Percentiles rank a stretch among this genome's conserved stretches.
Evolutionary conservation across 139 green algal genomes (phyloP).

Genomic region (Edaphochlamys debaryana): DNA sequence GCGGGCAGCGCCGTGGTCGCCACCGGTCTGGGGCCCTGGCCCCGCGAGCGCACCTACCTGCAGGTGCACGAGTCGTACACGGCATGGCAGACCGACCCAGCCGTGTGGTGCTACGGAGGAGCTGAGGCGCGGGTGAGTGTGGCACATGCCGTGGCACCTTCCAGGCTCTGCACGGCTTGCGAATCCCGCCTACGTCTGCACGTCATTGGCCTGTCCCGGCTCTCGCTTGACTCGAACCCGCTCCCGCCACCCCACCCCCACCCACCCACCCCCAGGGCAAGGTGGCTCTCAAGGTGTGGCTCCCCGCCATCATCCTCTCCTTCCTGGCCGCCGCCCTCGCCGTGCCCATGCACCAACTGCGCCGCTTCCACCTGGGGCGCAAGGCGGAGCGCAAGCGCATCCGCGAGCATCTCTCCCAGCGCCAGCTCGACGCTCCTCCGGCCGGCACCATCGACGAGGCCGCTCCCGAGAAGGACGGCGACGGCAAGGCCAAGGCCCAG

Average conservation of each 20-base stretch:
- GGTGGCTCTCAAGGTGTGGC: no score
- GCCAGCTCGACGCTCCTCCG: no score
- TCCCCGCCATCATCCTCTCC: no score
- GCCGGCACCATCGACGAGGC: no score
- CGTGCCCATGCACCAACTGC: no score
- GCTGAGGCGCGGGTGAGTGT: neutral
- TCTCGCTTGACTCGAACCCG: neutral
- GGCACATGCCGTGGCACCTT: no score
- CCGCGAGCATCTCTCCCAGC: neutral
- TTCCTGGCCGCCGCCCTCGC: no score
- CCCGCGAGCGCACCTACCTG: neutral
- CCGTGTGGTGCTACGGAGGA: neutral
- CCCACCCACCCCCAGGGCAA: no score
- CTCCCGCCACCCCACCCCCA: neutral
- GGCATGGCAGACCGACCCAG: neutral
- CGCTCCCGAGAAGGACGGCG: neutral
- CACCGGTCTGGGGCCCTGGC: neutral
- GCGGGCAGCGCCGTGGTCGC: neutral
- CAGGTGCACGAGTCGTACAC: neutral
- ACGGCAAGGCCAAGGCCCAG: neutral
- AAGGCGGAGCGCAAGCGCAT: no score
- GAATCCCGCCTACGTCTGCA: neutral
- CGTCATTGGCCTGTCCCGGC: neutral
- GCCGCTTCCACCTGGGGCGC: no score
- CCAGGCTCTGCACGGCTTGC: no score